Conservation (phyloP, 208 protist species). For the Trypanosoma lewisi region DNA sequence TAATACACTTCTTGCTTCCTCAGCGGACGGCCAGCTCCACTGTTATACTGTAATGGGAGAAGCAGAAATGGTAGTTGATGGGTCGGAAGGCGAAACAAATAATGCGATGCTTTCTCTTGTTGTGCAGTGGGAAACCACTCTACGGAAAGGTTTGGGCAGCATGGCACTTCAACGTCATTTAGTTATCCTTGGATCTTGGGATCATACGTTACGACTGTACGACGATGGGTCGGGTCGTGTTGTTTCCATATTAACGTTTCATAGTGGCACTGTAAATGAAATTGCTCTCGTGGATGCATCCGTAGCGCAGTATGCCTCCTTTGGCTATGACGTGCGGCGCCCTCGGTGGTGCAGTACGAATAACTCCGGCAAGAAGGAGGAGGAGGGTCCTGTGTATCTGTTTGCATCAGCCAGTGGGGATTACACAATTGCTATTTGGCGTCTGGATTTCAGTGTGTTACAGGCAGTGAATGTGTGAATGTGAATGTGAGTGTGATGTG, state of each 20-base stretch:
- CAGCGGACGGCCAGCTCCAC: constrained; percentile 63
- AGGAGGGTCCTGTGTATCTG: constrained; percentile 43
- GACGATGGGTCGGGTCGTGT: constrained; percentile 41
- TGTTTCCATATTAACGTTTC: constrained; percentile 60
- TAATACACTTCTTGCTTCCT: constrained; percentile 46
- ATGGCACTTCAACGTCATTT: constrained; percentile 47
- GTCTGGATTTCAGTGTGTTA: constrained; percentile 58
- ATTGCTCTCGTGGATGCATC: constrained; percentile 31
- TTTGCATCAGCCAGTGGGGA: constrained; percentile 71
- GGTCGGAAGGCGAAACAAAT: not conserved
- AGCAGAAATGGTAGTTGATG: not conserved
- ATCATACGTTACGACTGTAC: constrained; percentile 70
- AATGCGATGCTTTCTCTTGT: constrained; percentile 24
- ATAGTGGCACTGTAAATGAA: constrained; percentile 55
- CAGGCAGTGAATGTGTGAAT: constrained; percentile 4
- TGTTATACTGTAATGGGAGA: constrained; percentile 39
- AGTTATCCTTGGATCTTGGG: constrained; percentile 66
- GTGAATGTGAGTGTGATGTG: constrained; percentile 10
- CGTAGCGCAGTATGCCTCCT: constrained; percentile 32
- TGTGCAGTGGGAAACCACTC: constrained; percentile 41
- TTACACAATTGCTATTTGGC: constrained; percentile 66
- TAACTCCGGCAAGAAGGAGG: not conserved
- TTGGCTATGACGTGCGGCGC: constrained; percentile 65
- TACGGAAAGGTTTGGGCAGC: constrained; percentile 68
- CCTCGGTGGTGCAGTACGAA: constrained; percentile 32